Conservation (phyloP, 495 filamentous ascomycete species). For the Amniculicola lignicola region DNA sequence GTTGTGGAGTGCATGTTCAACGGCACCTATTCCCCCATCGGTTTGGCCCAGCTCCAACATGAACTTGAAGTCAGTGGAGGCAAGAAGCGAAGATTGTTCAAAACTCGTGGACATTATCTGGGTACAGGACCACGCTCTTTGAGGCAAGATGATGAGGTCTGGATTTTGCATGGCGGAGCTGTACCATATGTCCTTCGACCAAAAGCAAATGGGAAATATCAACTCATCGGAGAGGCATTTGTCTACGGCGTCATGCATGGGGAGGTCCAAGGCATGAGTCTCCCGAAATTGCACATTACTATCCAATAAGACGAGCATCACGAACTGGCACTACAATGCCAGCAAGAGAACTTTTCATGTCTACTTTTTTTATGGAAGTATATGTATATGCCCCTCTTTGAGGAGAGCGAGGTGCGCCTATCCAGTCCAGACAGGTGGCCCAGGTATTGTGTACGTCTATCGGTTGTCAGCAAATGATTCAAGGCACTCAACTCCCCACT, state of each 20-base stretch:
- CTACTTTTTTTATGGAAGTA: no score
- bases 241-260: constrained; percentile 29
- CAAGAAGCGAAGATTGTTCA: constrained; percentile 24
- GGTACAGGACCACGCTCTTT: constrained; percentile 20
- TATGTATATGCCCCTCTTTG: no score
- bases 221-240: constrained; percentile 29
- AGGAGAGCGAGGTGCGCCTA: no score
- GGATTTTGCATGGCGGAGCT: constrained; percentile 18
- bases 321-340: not conserved
- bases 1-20: constrained; percentile 29
- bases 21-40: constrained; percentile 28
- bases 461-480: not conserved
- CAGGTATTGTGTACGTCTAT: constrained; percentile 26
- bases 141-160: constrained; percentile 23
- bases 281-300: constrained; percentile 3
- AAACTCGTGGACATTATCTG: constrained; percentile 12
- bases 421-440: constrained; percentile 22
- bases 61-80: constrained; percentile 23
- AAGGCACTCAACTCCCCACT: not conserved
- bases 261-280: constrained; percentile 11
- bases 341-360: no score
- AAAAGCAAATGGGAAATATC: constrained; percentile 10
- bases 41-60: constrained; percentile 25
- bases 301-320: constrained; percentile 6
- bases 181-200: constrained; percentile 20